Evolutionary conservation across 352 stramenopile species (phyloP).

Genomic region (Plasmopara muralis): DNA sequence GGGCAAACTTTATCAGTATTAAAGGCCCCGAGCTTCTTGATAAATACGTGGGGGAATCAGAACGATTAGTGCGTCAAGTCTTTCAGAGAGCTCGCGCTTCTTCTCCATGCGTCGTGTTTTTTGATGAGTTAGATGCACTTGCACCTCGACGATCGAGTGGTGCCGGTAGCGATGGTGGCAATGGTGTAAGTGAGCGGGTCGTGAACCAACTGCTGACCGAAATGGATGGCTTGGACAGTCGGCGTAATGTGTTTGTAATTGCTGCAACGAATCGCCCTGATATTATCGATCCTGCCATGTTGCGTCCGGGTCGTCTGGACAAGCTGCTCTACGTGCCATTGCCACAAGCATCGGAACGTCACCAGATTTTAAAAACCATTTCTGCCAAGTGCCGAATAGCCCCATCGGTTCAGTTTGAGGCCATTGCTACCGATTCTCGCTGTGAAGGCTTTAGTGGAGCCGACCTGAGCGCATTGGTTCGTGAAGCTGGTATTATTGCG

Average conservation of each 20-base stretch:
- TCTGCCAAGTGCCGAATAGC: conserved; percentile 64
- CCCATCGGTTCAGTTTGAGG: conserved; percentile 81
- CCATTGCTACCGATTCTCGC: conserved; percentile 84
- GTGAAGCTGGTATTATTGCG: conserved; percentile 94
- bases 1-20: conserved; percentile 98
- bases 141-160: conserved; percentile 87
- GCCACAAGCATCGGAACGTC: conserved; percentile 65
- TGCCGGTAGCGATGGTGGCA: conserved; percentile 55
- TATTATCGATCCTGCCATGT: conserved; percentile 99
- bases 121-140: conserved; percentile 98
- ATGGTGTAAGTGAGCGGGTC: conserved; percentile 90
- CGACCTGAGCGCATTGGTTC: conserved; percentile 94
- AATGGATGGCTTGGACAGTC: conserved; percentile 97
- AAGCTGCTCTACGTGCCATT: conserved; percentile 98
- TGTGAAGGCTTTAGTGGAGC: conserved; percentile 95
- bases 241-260: conserved; percentile 96
- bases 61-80: conserved; percentile 92
- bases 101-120: conserved; percentile 99
- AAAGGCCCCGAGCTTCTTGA: conserved; percentile 98
- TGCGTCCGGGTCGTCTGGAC: conserved; percentile 96
- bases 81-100: conserved; percentile 97
- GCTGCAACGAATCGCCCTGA: conserved; percentile 94
- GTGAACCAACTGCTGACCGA: conserved; percentile 99
- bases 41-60: conserved; percentile 99
- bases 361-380: conserved; percentile 90